These are phyloP conservation scores for Sugiyamaella floridensis DNA, from an alignment of 805 yeast species.

Conservation along the genomic window DNA sequence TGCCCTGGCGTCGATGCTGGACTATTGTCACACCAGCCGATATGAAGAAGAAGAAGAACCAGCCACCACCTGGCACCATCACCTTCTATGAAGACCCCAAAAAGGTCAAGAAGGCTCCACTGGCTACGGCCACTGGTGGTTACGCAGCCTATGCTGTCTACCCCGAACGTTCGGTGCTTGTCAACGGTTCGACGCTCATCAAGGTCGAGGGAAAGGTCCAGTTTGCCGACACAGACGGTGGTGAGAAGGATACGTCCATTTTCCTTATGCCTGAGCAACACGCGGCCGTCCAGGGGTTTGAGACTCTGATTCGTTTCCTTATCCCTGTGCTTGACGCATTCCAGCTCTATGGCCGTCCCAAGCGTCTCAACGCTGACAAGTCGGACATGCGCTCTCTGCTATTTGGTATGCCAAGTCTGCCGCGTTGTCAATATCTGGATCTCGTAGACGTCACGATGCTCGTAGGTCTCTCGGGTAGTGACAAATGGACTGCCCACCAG, in stretches of 20 bases:
- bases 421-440: constrained; percentile 64
- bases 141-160: constrained; percentile 80
- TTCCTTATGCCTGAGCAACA: constrained; percentile 81
- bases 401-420: constrained; percentile 79
- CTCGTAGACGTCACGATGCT: constrained; percentile 50
- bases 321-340: constrained; percentile 73
- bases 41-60: constrained; percentile 35
- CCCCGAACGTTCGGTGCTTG: constrained; percentile 74
- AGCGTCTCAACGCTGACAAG: constrained; percentile 67
- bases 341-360: constrained; percentile 75
- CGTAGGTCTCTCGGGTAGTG: constrained; percentile 31
- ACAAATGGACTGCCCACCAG: constrained; percentile 47
- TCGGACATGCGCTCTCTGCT: constrained; percentile 56
- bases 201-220: constrained; percentile 76
- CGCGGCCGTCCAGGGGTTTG: constrained; percentile 76
- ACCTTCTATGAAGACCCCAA: constrained; percentile 72
- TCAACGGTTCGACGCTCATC: constrained; percentile 81
- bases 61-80: constrained; percentile 51
- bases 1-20: constrained; percentile 95
- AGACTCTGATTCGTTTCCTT: constrained; percentile 74
- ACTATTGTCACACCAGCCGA: constrained; percentile 67
- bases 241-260: constrained; percentile 51
- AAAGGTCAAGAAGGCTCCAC: constrained; percentile 57
- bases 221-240: constrained; percentile 27
- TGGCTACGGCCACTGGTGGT: constrained; percentile 73